A percentile compares a stretch with the other conserved stretches of the same genome.
Conservation (phyloP, 2,329 filamentous ascomycete species). For the Blastomyces gilchristii region DNA sequence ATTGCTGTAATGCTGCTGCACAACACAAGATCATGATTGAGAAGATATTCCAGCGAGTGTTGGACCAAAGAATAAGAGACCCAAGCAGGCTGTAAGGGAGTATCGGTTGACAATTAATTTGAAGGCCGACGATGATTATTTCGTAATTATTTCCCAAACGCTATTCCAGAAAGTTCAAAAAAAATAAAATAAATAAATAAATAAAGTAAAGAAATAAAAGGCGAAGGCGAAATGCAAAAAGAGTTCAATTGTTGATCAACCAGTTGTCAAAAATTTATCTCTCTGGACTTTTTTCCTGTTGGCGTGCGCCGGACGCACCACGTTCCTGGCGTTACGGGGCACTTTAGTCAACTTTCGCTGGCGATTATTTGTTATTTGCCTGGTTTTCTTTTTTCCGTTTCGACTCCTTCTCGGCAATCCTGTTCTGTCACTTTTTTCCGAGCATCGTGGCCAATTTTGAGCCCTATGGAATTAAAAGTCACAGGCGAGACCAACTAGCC, state of each 20-base stretch:
- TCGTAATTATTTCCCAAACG: neutral
- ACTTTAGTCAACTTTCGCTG: slow-evolving; percentile 4
- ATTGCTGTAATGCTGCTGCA: neutral
- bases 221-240: neutral
- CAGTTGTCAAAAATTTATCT: neutral
- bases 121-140: neutral
- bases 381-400: neutral
- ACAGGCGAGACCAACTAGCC: neutral
- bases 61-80: neutral
- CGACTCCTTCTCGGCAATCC: slow-evolving; percentile 5
- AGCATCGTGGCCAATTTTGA: neutral
- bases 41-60: neutral
- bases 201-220: neutral
- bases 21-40: neutral
- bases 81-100: neutral
- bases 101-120: neutral
- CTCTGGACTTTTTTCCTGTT: neutral
- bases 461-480: slow-evolving; percentile 4
- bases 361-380: neutral
- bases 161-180: neutral
- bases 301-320: neutral
- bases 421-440: neutral
- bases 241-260: neutral
- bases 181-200: neutral
- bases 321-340: slow-evolving; percentile 5